phyloP scores from a whole-genome alignment of 2,329 filamentous ascomycete genomes.

The Aspergillus sp. region DNA sequence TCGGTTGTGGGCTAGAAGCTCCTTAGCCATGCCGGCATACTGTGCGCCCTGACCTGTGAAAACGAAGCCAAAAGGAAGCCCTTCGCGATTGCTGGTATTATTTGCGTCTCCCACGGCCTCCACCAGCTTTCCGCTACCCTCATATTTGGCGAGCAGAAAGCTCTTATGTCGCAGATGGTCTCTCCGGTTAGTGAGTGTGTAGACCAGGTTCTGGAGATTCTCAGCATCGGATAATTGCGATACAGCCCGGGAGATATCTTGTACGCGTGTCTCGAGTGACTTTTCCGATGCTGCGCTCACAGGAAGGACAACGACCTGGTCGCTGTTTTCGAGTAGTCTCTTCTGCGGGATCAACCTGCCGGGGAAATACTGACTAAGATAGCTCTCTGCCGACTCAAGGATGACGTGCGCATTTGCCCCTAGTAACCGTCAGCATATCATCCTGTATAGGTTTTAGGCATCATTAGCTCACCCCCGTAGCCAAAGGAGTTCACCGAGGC shows the following conservation, averaged over 20 bases:
- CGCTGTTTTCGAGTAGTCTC: not conserved
- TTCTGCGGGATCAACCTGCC: not conserved
- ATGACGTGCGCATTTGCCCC: constrained; percentile 27
- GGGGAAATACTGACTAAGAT: not conserved
- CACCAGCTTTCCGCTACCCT: too few species aligned
- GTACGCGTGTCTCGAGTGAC: not conserved
- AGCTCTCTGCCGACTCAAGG: constrained; percentile 21
- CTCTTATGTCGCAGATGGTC: not conserved
- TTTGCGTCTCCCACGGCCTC: not conserved
- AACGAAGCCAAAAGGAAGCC: constrained; percentile 5
- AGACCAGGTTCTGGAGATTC: not conserved
- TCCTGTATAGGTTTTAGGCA: too few species aligned
- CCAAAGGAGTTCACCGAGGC: constrained; percentile 38
- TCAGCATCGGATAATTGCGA: not conserved
- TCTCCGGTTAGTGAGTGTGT: not conserved
- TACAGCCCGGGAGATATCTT: too few species aligned
- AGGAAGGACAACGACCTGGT: not conserved
- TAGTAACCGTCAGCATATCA: too few species aligned
- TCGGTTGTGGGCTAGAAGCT: not conserved
- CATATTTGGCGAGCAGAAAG: not conserved
- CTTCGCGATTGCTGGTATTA: not conserved
- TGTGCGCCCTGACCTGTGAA: constrained; percentile 32
- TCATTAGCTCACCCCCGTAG: constrained; percentile 15
- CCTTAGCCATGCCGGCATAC: constrained; percentile 21
- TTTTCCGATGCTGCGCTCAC: not conserved